Evolutionary conservation across 2,329 filamentous ascomycete species (phyloP), one percentile per base, ranked within the genome.

Genomic region (Aquanectria penicillioides): DNA sequence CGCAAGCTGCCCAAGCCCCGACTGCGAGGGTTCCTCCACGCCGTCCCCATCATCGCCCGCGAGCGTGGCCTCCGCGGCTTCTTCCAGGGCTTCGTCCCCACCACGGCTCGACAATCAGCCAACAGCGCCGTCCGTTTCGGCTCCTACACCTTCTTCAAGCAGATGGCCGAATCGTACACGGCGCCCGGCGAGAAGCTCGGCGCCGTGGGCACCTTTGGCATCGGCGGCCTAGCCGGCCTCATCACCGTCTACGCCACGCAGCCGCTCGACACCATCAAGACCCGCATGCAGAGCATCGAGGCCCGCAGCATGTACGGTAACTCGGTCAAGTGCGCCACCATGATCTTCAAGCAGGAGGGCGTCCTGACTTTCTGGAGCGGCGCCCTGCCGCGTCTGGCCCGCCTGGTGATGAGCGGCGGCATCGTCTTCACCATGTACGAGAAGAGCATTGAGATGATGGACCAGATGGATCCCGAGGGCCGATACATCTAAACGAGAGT

Each of bases 341-440:
- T 89, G 71, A 97, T 99, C 65, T 90, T 95, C 75, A 91, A 88
- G 77, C 88, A 97, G 50, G 95, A 99, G 78, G 94, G 95, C 2
- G 54, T 98, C 11, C 74, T 94, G 34, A 97, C 94, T 1, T 91
- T 98, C 65, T 99, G 95, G 95, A 94, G 92, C 67, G 95, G 95
- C 22, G 94, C 95, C 18, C 73, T 98, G 67, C 95, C 95, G 1
- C 83, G 95, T 51, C 77, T 99, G 70, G 94, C 88, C 20, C 83
- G 95, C 56, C 75, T 99, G 67, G 91, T 97, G 36, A 77, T 98
- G 76, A 97, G 93, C 71, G 95, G 95, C 54, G 95, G 95, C 15
- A 97, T 99, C 71, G 95, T 99, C 34, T 99, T 99, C 73, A 96
- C 95, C 18, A 96, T 98, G 89, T 95, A 97, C 75, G 94, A 98